These are phyloP conservation scores for Marasmius sp. DNA, from an alignment of 1,284 basidiomycete species.

Conservation along the genomic window DNA sequence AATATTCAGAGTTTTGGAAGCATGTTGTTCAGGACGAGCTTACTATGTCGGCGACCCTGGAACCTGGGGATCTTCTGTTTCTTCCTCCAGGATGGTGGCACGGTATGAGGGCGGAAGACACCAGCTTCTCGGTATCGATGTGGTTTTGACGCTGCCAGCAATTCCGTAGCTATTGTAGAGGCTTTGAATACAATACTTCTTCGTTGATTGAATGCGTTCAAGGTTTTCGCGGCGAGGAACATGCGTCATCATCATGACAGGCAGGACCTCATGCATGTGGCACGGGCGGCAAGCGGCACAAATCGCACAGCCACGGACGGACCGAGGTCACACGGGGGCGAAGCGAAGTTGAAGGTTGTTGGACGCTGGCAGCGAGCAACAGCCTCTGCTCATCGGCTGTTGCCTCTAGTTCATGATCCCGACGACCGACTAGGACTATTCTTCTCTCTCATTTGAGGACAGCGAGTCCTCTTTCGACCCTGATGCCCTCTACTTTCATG, in stretches of 20 bases:
- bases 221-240: too few species aligned
- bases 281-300: not conserved
- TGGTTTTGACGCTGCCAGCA: conserved; percentile 57
- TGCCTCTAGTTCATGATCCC: conserved; percentile 16
- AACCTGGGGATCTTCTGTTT: conserved; percentile 83
- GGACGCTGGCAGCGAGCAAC: not conserved
- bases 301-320: conserved; percentile 1
- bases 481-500: conserved; percentile 22
- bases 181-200: not conserved
- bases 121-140: conserved; percentile 78
- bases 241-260: too few species aligned
- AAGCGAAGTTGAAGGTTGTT: not conserved
- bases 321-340: conserved; percentile 6
- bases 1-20: conserved; percentile 50
- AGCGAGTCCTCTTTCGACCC: not conserved
- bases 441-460: conserved; percentile 1
- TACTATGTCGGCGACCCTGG: conserved; percentile 67
- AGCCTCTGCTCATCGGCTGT: conserved; percentile 1
- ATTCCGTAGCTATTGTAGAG: not conserved
- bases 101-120: conserved; percentile 80
- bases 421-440: conserved; percentile 12
- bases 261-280: too few species aligned
- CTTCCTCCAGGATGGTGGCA: conserved; percentile 95
- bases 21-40: conserved; percentile 50
- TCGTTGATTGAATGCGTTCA: not conserved